These are phyloP conservation scores for Plasmodium berghei DNA, from an alignment of 169 alveolate genomes.

Conservation along the genomic window DNA sequence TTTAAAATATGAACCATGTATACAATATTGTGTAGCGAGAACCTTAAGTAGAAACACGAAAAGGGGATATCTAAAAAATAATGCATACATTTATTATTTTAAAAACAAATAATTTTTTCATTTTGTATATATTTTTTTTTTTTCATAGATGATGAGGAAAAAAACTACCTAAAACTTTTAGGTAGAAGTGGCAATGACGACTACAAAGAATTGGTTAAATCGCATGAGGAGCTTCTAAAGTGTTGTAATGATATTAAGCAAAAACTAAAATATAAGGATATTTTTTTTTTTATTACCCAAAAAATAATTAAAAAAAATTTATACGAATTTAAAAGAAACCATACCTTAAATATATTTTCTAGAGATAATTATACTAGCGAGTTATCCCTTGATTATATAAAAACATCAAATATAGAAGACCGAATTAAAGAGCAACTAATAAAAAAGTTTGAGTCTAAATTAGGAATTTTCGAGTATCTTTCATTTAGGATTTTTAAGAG, in stretches of 20 bases:
- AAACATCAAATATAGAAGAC: slow-evolving; percentile 72
- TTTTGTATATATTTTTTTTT: slow-evolving; percentile 14
- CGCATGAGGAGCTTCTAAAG: slow-evolving; percentile 55
- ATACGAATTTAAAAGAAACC: slow-evolving; percentile 66
- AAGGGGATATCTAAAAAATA: too few relatives aligned
- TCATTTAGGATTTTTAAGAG: slow-evolving; percentile 46
- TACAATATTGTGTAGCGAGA: too few relatives aligned
- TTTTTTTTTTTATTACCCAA: slow-evolving; percentile 70
- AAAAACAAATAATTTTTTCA: slow-evolving; percentile 1
- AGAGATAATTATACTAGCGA: slow-evolving; percentile 74
- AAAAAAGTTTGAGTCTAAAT: slow-evolving; percentile 31
- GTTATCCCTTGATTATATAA: slow-evolving; percentile 64
- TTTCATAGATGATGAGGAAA: slow-evolving; percentile 49
- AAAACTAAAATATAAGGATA: slow-evolving; percentile 76
- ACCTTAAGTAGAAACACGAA: too few relatives aligned
- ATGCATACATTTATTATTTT: too few relatives aligned
- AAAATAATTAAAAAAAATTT: slow-evolving; percentile 68
- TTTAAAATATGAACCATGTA: too few relatives aligned
- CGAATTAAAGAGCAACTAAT: slow-evolving; percentile 51
- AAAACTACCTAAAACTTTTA: slow-evolving; percentile 38
- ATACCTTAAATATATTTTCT: slow-evolving; percentile 38
- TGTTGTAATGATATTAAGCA: slow-evolving; percentile 52
- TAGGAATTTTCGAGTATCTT: not conserved
- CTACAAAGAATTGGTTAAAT: slow-evolving; percentile 61
- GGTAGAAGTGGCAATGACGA: slow-evolving; percentile 43